Base-by-base conservation (phyloP, 2,329 filamentous ascomycete species). In the Diaporthe velutina region DNA sequence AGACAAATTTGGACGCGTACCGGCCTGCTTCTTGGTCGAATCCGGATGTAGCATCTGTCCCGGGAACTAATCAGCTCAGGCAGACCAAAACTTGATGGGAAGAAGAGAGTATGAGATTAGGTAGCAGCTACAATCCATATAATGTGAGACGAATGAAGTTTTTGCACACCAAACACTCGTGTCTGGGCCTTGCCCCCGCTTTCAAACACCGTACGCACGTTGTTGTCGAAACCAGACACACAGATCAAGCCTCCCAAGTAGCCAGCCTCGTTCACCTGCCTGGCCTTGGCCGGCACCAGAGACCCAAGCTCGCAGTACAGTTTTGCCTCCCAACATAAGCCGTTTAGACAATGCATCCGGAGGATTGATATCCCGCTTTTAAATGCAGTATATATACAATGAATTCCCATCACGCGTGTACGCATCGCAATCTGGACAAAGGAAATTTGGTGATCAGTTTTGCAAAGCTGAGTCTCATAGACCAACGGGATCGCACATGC, bases 321-420 rank as follows among this genome's bases (percentile, higher is more conserved):
- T 74, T 74, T 70, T 61, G 64, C 54, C 52, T 61, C 38, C 72
- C 72, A 38, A 50, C 13, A 61, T 38, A 45, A 35, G 72, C 71
- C 64, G 45, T 73, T 61, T 40, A 73, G 48, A 58, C 54, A 19
- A 38, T 60, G 60, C 72, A 22, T 61, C 38, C 60, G 54, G 12
- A 19, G 35, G 58, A 57, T 28, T 45, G n/a, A 28, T 54, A 25
- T 35, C 74, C 25, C 61, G 28, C 25, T 58, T 42, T 33, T 48
- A 64, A 58, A 73, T 73, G 70, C 61, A 45, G 64, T 52, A 73
- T 75, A 73, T 73, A 54, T 70, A 75, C 54, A 68, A 19, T 52
- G 35, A 70, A 73, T 30, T 25, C 57, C 61, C 64, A 67, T 38
- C 64, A 67, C 45, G 45, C 70, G 61, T 68, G 61, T 38, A 50